These are phyloP conservation scores for Podila epicladia DNA, from an alignment of 192 early-diverging fungal species.

Conservation along the genomic window DNA sequence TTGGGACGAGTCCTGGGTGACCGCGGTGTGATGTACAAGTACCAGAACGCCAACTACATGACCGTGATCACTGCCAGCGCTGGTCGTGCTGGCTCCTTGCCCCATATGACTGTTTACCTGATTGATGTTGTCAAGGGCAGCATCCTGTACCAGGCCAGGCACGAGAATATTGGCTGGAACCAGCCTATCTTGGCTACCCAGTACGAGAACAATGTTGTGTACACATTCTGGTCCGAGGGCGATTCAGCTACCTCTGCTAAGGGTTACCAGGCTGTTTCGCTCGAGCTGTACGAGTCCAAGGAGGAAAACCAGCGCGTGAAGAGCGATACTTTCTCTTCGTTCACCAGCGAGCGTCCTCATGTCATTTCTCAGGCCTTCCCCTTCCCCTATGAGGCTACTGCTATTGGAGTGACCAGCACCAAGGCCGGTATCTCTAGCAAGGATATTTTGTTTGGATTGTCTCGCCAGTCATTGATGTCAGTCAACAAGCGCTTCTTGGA, in stretches of 20 bases:
- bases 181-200: constrained; percentile 75
- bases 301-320: constrained; percentile 72
- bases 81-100: constrained; percentile 10
- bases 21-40: constrained; percentile 98
- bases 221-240: constrained; percentile 90
- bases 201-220: constrained; percentile 90
- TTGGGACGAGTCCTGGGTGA: constrained; percentile 94
- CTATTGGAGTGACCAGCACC: constrained; percentile 89
- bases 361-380: constrained; percentile 81
- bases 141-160: constrained; percentile 77
- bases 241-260: constrained; percentile 59
- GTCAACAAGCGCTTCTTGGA: constrained; percentile 82
- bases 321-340: constrained; percentile 80
- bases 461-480: constrained; percentile 54
- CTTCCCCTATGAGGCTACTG: constrained; percentile 76
- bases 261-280: constrained; percentile 80
- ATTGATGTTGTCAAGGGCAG: constrained; percentile 90
- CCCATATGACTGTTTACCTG: constrained; percentile 76
- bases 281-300: constrained; percentile 91
- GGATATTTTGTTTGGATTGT: constrained; percentile 75
- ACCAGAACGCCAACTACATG: constrained; percentile 93
- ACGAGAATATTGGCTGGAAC: constrained; percentile 63
- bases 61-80: constrained; percentile 73
- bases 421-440: constrained; percentile 85
- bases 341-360: constrained; percentile 70